These are phyloP conservation scores for Pseudogymnoascus sp. DNA, from an alignment of 2,329 filamentous ascomycete genomes.

Conservation along the genomic window DNA sequence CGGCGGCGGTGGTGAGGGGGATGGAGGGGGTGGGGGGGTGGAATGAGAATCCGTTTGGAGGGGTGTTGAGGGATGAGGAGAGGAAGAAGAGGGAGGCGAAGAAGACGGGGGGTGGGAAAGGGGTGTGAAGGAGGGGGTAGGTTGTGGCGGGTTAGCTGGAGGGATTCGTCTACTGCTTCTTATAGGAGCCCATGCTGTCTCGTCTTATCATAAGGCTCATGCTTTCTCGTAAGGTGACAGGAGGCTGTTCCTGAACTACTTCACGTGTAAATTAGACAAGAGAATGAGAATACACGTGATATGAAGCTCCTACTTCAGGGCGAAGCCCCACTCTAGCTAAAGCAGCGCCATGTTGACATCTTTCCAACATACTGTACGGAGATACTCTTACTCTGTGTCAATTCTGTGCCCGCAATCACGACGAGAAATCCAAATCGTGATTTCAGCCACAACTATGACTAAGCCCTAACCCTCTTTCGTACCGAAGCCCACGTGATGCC, in stretches of 20 bases:
- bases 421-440: no score
- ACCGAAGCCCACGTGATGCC: no score
- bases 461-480: no score
- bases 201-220: neutral
- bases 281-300: neutral
- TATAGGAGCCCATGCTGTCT: neutral
- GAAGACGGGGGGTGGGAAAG: neutral
- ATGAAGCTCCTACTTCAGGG: neutral
- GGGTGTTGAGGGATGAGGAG: neutral
- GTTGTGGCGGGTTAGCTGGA: neutral
- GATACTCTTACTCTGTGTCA: no score
- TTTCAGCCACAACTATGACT: no score
- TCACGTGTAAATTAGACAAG: neutral
- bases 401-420: no score
- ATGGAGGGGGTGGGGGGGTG: conserved; percentile 22
- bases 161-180: neutral
- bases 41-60: conserved; percentile 16
- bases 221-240: neutral
- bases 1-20: conserved; percentile 17
- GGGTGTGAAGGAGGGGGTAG: neutral
- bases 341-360: neutral
- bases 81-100: neutral
- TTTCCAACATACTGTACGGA: neutral
- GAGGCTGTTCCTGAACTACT: neutral
- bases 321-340: neutral